Percentiles rank a stretch among this genome's conserved stretches.
Evolutionary conservation across 1,139 yeast species (phyloP).

Genomic region (Sugiyamaella xylanicola): DNA sequence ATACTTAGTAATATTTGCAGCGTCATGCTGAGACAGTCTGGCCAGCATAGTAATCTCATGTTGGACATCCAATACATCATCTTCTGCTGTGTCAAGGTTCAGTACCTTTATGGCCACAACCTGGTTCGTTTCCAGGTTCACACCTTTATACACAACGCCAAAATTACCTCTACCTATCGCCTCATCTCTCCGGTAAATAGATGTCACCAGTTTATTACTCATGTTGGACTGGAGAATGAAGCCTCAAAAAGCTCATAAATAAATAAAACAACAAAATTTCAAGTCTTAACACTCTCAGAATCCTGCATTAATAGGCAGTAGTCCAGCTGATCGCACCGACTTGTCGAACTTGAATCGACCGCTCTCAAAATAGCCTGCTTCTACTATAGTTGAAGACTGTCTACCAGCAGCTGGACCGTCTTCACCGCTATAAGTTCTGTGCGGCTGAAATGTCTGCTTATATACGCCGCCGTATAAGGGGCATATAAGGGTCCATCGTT

Average conservation of each 20-base stretch:
- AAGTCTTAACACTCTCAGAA: background rate
- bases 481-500: background rate
- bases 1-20: conserved; percentile 79
- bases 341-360: background rate
- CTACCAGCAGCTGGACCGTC: no score
- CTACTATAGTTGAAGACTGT: no score
- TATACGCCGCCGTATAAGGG: conserved; percentile 1
- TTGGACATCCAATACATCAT: conserved; percentile 93
- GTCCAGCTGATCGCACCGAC: background rate
- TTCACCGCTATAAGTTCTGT: no score
- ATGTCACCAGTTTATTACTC: conserved; percentile 7
- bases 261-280: background rate
- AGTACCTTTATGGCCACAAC: conserved; percentile 92
- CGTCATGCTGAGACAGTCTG: conserved; percentile 76
- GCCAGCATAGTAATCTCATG: conserved; percentile 87
- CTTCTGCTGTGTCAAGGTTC: conserved; percentile 89
- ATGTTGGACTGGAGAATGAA: background rate
- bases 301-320: background rate
- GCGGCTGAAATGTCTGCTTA: background rate
- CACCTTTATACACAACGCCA: conserved; percentile 89
- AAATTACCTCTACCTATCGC: conserved; percentile 95
- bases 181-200: conserved; percentile 52
- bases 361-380: no score
- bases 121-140: conserved; percentile 63
- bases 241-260: background rate